Base-by-base conservation (phyloP, 805 yeast genomes). In the Candida loeiensis region DNA sequence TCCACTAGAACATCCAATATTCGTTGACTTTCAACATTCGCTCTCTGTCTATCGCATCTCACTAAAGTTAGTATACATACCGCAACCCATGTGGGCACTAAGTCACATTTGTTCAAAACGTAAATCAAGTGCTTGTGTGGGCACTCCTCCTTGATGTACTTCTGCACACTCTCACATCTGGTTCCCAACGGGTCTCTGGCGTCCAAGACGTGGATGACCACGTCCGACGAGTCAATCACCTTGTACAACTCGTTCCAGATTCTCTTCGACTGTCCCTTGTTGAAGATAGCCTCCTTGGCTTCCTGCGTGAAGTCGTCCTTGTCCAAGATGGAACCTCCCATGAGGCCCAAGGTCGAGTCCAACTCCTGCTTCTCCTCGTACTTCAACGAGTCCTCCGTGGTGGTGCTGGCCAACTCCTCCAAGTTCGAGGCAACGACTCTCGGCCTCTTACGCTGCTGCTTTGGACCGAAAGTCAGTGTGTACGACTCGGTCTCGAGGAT, bases 11-110 rank as follows among this genome's bases (percentile, higher is more conserved):
- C n/a, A n/a, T n/a, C n/a, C n/a, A n/a, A n/a, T n/a, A n/a, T n/a
- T n/a, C n/a, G n/a, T n/a, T n/a, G n/a, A n/a, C n/a, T n/a, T n/a
- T n/a, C n/a, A n/a, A n/a, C n/a, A n/a, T n/a, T n/a, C n/a, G n/a
- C n/a, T n/a, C 19, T 20, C 7, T 21, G 26, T 14, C 18, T 21
- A 9, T 7, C 24, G 9, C 24, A 7, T 9, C 14, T 25, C 14
- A 9, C 11, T 9, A 25, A 25, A 19, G 32, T 24, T 22, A 37
- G 26, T 29, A 59, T 64, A 89, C 98, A 77, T 88, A 90, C 98
- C 56, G 98, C 97, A 57, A 88, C 97, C 97, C 98, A 91, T 34
- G 96, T 91, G 48, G 99, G 99, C 38, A 91, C 96, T 57, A 91
- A 79, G 73, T 91, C 99, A 77, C 97, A 90, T 75, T 91, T 91